Evolutionary conservation across 306 rosid genomes (phyloP).

Genomic region (Quercus berberidifolia): DNA sequence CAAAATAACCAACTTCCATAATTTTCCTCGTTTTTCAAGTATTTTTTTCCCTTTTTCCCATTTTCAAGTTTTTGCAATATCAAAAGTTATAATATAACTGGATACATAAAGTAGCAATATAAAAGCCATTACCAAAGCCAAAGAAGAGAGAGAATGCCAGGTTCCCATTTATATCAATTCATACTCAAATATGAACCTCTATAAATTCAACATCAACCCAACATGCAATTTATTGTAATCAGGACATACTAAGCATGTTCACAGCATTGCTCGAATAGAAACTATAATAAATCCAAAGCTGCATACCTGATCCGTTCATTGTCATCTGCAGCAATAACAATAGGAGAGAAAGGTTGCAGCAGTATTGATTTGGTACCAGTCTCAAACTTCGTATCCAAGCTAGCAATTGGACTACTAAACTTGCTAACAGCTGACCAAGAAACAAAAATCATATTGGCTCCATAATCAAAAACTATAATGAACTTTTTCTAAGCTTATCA

Average conservation of each 20-base stretch:
- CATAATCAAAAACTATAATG: neutral
- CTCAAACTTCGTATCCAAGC: slow-evolving; percentile 80
- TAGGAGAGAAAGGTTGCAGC: slow-evolving; percentile 93
- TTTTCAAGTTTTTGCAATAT: neutral
- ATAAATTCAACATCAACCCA: neutral
- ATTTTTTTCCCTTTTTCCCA: neutral
- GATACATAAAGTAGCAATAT: neutral
- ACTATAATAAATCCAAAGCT: neutral
- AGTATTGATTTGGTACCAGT: slow-evolving; percentile 65
- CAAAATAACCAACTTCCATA: neutral
- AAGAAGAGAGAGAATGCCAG: neutral
- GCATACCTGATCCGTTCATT: slow-evolving; percentile 88
- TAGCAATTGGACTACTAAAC: slow-evolving; percentile 79
- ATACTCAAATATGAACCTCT: neutral
- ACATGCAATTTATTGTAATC: neutral
- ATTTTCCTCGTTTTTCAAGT: neutral
- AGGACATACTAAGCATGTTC: slow-evolving; percentile 6
- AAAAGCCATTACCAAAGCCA: neutral
- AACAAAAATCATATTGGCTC: neutral
- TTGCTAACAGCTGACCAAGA: slow-evolving; percentile 75
- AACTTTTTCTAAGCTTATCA: neutral
- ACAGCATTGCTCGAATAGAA: slow-evolving; percentile 4
- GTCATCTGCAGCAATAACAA: slow-evolving; percentile 91
- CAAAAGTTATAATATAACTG: no score
- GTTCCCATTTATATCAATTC: neutral